Percentiles rank a stretch among this genome's conserved stretches.
Conservation (phyloP, 2,329 filamentous ascomycete species). For the Aspergillus fijiensis region DNA sequence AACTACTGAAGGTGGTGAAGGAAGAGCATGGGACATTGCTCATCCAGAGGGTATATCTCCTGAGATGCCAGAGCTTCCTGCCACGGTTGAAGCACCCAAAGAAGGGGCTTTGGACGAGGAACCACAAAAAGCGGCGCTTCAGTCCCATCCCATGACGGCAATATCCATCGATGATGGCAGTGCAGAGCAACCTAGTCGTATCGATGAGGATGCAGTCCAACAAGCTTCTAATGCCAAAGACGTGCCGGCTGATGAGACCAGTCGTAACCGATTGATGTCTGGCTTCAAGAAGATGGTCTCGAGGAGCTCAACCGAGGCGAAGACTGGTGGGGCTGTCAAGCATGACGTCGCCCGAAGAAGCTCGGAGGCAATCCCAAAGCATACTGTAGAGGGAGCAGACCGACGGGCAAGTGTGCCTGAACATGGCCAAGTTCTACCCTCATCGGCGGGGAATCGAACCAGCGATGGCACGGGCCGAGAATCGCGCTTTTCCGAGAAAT, state of each 20-base stretch:
- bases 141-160: conserved; percentile 33
- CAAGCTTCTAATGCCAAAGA: conserved; percentile 15
- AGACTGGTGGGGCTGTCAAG: conserved; percentile 18
- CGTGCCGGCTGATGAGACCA: conserved; percentile 17
- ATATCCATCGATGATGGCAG: conserved; percentile 17
- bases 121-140: conserved; percentile 26
- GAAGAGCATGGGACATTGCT: conserved; percentile 3
- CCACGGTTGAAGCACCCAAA: conserved; percentile 1
- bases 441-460: conserved; percentile 23
- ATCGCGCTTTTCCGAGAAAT: conserved; percentile 40
- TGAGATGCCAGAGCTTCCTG: conserved; percentile 2
- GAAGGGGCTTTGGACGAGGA: conserved; percentile 11
- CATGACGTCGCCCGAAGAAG: conserved; percentile 7
- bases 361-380: conserved; percentile 9
- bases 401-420: conserved; percentile 31
- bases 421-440: conserved; percentile 32
- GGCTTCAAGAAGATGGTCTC: conserved; percentile 30
- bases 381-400: conserved; percentile 24
- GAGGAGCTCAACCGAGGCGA: conserved; percentile 20
- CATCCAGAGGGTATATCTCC: neutral
- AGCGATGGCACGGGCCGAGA: conserved; percentile 31
- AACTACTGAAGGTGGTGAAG: neutral
- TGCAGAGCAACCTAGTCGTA: conserved; percentile 18
- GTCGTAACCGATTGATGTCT: conserved; percentile 27
- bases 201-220: conserved; percentile 15